Conservation (phyloP, 805 yeast genomes). For the Starmerella potacharoeniae region DNA sequence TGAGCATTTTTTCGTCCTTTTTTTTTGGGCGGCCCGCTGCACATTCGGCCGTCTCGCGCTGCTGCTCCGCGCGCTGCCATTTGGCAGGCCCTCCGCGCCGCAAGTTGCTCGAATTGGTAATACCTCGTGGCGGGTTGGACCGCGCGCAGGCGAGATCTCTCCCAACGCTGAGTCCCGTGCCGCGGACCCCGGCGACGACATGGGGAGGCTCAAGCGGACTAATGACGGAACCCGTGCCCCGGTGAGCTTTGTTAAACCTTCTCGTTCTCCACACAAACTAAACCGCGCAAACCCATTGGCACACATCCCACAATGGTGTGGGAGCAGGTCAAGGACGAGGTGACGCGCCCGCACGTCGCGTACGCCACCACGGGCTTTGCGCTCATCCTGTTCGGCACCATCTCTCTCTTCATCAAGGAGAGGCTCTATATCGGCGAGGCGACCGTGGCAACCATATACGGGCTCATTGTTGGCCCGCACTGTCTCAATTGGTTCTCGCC, state of each 20-base stretch:
- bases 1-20: no score
- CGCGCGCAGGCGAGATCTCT: not conserved
- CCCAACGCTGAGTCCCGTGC: not conserved
- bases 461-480: constrained; percentile 81
- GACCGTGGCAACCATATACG: constrained; percentile 73
- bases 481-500: constrained; percentile 78
- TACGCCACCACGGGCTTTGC: constrained; percentile 82
- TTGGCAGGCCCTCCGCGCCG: not conserved
- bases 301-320: constrained; percentile 18
- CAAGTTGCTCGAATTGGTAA: not conserved
- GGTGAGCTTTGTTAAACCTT: not conserved
- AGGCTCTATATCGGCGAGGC: constrained; percentile 83
- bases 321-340: constrained; percentile 25
- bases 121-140: not conserved
- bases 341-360: constrained; percentile 66
- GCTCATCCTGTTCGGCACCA: constrained; percentile 64
- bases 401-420: constrained; percentile 75
- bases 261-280: not conserved
- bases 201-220: not conserved
- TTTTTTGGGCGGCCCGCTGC: no score
- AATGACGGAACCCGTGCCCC: not conserved
- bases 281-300: not conserved
- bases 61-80: no score
- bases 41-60: no score
- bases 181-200: not conserved